Base-by-base conservation (phyloP, 1,284 basidiomycete species). In the Exobasidium cylindrosporum region DNA sequence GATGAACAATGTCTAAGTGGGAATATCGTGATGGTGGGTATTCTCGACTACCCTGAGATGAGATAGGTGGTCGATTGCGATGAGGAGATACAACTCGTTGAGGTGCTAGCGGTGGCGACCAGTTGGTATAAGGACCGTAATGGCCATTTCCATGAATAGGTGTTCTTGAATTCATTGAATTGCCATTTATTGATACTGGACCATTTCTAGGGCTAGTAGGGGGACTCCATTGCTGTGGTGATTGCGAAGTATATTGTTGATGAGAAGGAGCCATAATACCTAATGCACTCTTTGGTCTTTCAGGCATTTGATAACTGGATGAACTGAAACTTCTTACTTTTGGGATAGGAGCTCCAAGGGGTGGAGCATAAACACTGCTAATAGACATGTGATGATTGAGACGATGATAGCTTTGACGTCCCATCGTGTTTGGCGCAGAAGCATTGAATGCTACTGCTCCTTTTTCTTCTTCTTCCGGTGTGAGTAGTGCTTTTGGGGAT, bases 1-100 rank as follows among this genome's bases (percentile, higher is more conserved):
- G n/a, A 50, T 50, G n/a, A 17, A 40, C 35, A 4, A 28, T 24
- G 47, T 50, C 47, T 28, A 50, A 50, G 26, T 50, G 47, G 47
- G 47, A 24, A 28, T 50, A 50, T 50, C 26, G 47, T 4, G 47
- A 50, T 21, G 47, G 47, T 3, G 47, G 47, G 26, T 50, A 50
- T 7, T 50, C 21, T 4, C 21, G 13, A 24, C 13, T 24, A 50
- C n/a, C n/a, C 17, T 23, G 14, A 13, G n/a, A 50, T 23, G 2
- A 21, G 17, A 21, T 14, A 24, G 47, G 47, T 3, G 47, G 26
- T 24, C 21, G 14, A 3, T 14, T 13, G 26, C 5, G 3, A 50
- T 50, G 14, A 24, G 4, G 21, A 50, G 47, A 13, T 5, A 26
- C 14, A 2, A 4, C 21, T 6, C 47, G 21, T 50, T 21, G 26